Evolutionary conservation across 1,284 basidiomycete genomes (phyloP).

Genomic region (Afroboletus lepidellus): DNA sequence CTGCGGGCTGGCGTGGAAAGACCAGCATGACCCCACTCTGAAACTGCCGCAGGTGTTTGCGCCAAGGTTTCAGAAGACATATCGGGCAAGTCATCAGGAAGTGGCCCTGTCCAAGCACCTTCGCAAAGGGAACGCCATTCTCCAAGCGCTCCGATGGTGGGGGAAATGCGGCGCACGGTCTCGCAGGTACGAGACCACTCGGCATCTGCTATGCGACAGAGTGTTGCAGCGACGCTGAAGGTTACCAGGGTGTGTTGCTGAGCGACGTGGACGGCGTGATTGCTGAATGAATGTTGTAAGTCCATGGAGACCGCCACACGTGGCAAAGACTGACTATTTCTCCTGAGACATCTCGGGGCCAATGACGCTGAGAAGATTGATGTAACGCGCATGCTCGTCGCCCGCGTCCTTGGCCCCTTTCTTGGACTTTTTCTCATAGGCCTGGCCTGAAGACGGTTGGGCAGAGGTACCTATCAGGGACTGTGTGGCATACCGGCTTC

Average conservation of each 20-base stretch:
- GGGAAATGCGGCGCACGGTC: slow-evolving; percentile 60
- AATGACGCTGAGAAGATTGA: slow-evolving; percentile 66
- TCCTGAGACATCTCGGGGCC: slow-evolving; percentile 77
- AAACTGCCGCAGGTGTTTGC: slow-evolving; percentile 13
- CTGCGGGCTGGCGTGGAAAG: slow-evolving; percentile 19
- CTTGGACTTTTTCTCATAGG: slow-evolving; percentile 77
- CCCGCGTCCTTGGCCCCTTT: slow-evolving; percentile 63
- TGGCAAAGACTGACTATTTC: slow-evolving; percentile 56
- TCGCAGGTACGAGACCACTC: slow-evolving; percentile 76
- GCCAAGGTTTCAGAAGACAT: slow-evolving; percentile 2
- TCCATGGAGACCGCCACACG: not conserved
- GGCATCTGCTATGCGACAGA: slow-evolving; percentile 69
- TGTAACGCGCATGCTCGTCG: slow-evolving; percentile 75
- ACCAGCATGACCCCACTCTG: slow-evolving; percentile 32
- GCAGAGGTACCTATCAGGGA: not conserved
- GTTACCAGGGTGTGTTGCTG: slow-evolving; percentile 59
- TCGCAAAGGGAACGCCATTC: slow-evolving; percentile 74
- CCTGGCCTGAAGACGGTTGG: slow-evolving; percentile 46
- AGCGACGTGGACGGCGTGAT: slow-evolving; percentile 61
- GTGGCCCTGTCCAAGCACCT: slow-evolving; percentile 61
- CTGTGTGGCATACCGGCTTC: slow-evolving; percentile 56
- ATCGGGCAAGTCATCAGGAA: slow-evolving; percentile 55
- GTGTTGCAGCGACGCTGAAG: slow-evolving; percentile 57
- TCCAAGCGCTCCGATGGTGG: slow-evolving; percentile 63
- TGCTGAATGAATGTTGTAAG: slow-evolving; percentile 41